Evolutionary conservation across 805 yeast genomes (phyloP).

Genomic region (Kodamaea hsintzibuensis): DNA sequence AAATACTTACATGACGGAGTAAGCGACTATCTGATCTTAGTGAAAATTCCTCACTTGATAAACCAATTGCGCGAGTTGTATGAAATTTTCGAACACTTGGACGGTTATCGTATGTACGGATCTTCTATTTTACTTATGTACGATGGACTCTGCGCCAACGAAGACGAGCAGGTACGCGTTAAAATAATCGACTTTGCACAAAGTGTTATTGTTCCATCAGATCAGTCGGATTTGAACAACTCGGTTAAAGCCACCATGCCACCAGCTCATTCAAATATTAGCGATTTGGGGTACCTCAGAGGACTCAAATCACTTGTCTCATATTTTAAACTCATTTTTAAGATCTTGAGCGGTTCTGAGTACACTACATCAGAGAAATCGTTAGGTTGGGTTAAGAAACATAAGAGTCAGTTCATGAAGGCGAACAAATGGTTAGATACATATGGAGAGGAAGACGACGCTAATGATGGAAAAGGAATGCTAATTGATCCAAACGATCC

Average conservation of each 20-base stretch:
- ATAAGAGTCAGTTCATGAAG: constrained; percentile 15
- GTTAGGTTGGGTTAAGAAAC: constrained; percentile 12
- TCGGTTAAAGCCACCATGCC: constrained; percentile 51
- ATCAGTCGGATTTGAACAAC: constrained; percentile 23
- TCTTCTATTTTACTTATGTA: constrained; percentile 86
- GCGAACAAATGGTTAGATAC: constrained; percentile 34
- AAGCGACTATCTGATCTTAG: constrained; percentile 53
- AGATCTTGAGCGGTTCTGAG: constrained; percentile 48
- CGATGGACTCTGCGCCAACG: constrained; percentile 54
- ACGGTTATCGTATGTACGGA: constrained; percentile 88
- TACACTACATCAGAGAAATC: constrained; percentile 26
- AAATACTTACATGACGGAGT: constrained; percentile 81
- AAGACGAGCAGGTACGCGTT: constrained; percentile 36
- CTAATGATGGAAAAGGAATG: constrained; percentile 9
- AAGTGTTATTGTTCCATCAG: constrained; percentile 69
- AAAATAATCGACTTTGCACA: constrained; percentile 95
- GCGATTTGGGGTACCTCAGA: constrained; percentile 82
- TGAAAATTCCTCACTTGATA: constrained; percentile 68
- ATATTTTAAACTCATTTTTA: constrained; percentile 64
- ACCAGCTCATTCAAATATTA: constrained; percentile 60
- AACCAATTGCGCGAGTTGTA: constrained; percentile 59
- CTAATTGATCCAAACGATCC: constrained; percentile 18
- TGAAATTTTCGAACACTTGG: constrained; percentile 52
- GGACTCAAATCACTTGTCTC: constrained; percentile 75
- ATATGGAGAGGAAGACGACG: constrained; percentile 26